Base-by-base conservation (phyloP, 2,329 filamentous ascomycete genomes). In the Bipolaris zeicola region DNA sequence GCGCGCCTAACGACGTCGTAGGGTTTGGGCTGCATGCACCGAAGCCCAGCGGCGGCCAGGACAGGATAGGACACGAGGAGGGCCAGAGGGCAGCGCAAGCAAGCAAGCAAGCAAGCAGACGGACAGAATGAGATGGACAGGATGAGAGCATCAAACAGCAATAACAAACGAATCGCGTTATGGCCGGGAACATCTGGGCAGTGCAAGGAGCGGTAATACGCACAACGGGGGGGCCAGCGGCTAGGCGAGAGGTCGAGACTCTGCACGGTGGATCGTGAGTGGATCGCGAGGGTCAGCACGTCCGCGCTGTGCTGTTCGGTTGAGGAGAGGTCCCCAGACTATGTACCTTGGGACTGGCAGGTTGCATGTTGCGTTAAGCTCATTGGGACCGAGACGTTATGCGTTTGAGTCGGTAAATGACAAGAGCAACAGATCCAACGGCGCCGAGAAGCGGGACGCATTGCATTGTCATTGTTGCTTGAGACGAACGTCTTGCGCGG, bases 201-300 rank as follows among this genome's bases (percentile, higher is more conserved):
- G 42, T 50, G 57, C 54, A 53, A 57, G 57, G 57, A 46, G 54
- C 52, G 50, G 50, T 57, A 53, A 57, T 57, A 57, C 37, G 45
- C 43, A 39, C 31, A 54, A 44, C 50, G 54, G 50, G 57, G 57
- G 57, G 48, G 4, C 26, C 26, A 39, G 46, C 47, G 42, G 42
- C 44, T 48, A 54, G 57, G 54, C 45, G 46, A 57, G 47, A 42
- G 51, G 50, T 60, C 47, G 46, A 47, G 49, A 53, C 53, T 60
- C 45, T 50, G 16, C 45, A 33, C 39, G 31, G 55, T 45, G 33
- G 42, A 53, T 41, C 33, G 39, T 20, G 41, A 39, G 46, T 59
- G 52, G 56, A 50, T 49, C 52, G 56, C 50, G 48, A 45, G 18
- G 46, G 46, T 20, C 54, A 51, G 57, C 57, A 57, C 55, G 38